Evolutionary conservation across 306 rosid species (phyloP), one percentile per base, ranked within the genome.

Genomic region (Astragalus glycyphyllos): DNA sequence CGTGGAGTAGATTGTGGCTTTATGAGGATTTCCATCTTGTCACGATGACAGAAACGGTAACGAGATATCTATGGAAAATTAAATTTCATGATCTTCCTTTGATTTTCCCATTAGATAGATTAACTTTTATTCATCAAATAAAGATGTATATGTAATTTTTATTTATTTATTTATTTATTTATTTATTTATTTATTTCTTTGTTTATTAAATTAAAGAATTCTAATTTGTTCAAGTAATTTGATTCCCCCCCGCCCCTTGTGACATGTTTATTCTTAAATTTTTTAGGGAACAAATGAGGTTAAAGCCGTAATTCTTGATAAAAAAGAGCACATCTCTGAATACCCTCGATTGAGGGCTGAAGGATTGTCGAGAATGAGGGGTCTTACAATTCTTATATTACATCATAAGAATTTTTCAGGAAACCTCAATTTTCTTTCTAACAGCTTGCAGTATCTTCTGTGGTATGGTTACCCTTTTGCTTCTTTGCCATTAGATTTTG

Each of bases 1-100:
- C 0, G 2, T 16, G 62, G 66, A 54, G 77, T 64, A 72, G 82
- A 11, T 11, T 77, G 4, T 71, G 66, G 56, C 67, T 16, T 8
- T 46, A n/a, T 2, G 1, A 4, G 1, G 62, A 77, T 12, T 41
- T 77, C 4, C 34, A 4, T n/a, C 16, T 32, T 4, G 66, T 53
- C 2, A 20, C 62, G 38, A 63, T 0, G 15, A 23, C 15, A 26
- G 4, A 55, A 4, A 11, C 61, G 40, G 61, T 55, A 55, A 53
- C 14, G 12, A 37, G 1, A 4, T 11, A 44, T 44, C 2, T 44
- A 11, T 60, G 4, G 8, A 35, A 11, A 44, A 37, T 37, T 37
- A 37, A 37, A 37, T 37, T 37, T 37, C 12, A 32, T 20, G 23
- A 20, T 20, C 23, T 20, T 20, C 2, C 2, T 20, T 20, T 20